phyloP scores from a whole-genome alignment of 768 basidiomycete species.

The Gloeostereum incarnatum region DNA sequence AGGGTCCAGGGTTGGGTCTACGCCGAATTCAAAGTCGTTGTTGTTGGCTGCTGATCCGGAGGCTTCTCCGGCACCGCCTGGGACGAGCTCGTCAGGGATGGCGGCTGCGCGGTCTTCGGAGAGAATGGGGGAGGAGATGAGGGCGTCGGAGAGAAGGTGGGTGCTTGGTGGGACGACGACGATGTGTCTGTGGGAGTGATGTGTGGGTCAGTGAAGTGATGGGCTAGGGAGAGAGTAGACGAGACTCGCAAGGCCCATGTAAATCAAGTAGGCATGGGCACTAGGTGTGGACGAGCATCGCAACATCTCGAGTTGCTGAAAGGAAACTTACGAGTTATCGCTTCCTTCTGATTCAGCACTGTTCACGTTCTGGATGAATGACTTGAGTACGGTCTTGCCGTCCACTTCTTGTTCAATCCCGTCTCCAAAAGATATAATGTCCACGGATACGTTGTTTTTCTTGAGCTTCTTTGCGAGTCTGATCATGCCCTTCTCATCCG shows the following conservation, averaged over 20 bases:
- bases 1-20: conserved; percentile 93
- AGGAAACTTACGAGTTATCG: conserved; percentile 73
- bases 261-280: too few species aligned
- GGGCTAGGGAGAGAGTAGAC: too few species aligned
- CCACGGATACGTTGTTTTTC: conserved; percentile 98
- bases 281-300: too few species aligned
- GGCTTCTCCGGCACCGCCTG: conserved; percentile 34
- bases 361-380: conserved; percentile 76
- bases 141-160: conserved; percentile 73
- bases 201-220: too few species aligned
- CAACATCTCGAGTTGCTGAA: not conserved
- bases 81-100: conserved; percentile 55
- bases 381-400: conserved; percentile 55
- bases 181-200: conserved; percentile 51
- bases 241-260: too few species aligned
- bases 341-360: too few species aligned
- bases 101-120: conserved; percentile 63
- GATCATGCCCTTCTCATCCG: conserved; percentile 73
- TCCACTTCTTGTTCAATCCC: conserved; percentile 67
- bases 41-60: conserved; percentile 30
- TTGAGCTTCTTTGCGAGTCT: conserved; percentile 95
- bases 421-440: conserved; percentile 87
- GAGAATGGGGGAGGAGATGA: conserved; percentile 77
- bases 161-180: conserved; percentile 71
- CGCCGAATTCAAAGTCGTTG: conserved; percentile 74